These are phyloP conservation scores for Paraphaeosphaeria minitans DNA, from an alignment of 2,329 filamentous ascomycete genomes.

Conservation along the genomic window DNA sequence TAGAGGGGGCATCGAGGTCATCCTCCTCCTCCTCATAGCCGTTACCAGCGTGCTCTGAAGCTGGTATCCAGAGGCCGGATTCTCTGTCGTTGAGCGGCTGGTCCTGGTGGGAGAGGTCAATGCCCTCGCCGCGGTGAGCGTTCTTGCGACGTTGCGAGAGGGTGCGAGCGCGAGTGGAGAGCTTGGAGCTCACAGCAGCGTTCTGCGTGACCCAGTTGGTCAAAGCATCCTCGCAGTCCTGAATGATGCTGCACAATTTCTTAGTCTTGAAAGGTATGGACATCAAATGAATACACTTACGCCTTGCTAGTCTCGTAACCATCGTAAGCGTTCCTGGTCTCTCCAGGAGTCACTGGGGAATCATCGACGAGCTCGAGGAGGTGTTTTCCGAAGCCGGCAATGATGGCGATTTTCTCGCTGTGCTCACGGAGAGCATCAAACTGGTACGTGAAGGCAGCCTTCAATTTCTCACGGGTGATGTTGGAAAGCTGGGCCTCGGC, in stretches of 20 bases:
- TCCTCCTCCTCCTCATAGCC: slow-evolving; percentile 70
- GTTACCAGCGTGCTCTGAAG: slow-evolving; percentile 67
- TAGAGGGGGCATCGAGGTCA: slow-evolving; percentile 55
- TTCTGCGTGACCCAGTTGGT: slow-evolving; percentile 96
- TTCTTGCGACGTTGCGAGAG: slow-evolving; percentile 76
- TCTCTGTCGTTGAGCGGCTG: slow-evolving; percentile 70
- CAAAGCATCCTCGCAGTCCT: slow-evolving; percentile 96
- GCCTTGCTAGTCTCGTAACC: slow-evolving; percentile 98
- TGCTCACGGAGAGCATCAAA: slow-evolving; percentile 97
- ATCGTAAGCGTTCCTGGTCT: slow-evolving; percentile 94
- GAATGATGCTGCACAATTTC: slow-evolving; percentile 72
- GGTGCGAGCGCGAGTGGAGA: slow-evolving; percentile 85
- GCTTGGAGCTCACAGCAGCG: slow-evolving; percentile 83
- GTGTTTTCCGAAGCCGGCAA: slow-evolving; percentile 97
- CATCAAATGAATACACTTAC: slow-evolving; percentile 41
- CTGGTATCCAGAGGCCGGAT: slow-evolving; percentile 79
- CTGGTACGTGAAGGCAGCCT: slow-evolving; percentile 96
- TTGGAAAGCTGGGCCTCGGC: slow-evolving; percentile 98
- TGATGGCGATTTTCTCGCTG: slow-evolving; percentile 97
- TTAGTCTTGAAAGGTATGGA: slow-evolving; percentile 22
- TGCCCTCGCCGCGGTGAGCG: slow-evolving; percentile 72
- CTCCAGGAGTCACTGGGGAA: slow-evolving; percentile 93
- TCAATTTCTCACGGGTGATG: slow-evolving; percentile 99
- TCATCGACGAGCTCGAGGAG: slow-evolving; percentile 97
- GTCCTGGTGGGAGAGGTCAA: slow-evolving; percentile 85